Base-by-base conservation (phyloP, 768 basidiomycete species). In the Lentinus tigrinus region DNA sequence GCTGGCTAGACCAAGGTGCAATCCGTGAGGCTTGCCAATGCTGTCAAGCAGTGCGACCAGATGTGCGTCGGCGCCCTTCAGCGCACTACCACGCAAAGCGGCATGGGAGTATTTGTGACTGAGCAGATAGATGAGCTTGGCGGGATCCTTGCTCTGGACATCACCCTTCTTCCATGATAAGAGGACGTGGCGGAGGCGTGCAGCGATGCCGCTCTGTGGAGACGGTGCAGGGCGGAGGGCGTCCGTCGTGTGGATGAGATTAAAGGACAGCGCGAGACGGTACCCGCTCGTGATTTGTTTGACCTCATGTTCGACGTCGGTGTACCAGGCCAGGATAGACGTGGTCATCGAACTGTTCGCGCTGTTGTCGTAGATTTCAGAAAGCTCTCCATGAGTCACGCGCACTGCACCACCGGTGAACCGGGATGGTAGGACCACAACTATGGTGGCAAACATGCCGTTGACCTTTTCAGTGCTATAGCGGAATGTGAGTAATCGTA, bases 401-500 rank as follows among this genome's bases (percentile, higher is more conserved):
- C 75, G 75, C 4, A 79, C 75, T 52, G 76, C 66, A 4, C 81
- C 82, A 7, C 82, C 82, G 1, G 70, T 71, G 60, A 78, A 81
- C 7, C 50, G 60, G 0, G 81, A 81, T 4, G 81, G 81, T 3
- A 83, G 72, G 6, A 81, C 61, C 26, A 83, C 66, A 44, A 82
- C 69, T 23, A 81, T 66, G 0, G 81, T 80, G 10, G 81, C 82
- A 58, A 84, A 82, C 78, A 81, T 81, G 1, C 77, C 79, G 27
- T 73, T 57, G 1, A 70, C 69, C 63, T 81, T 80, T 52, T 78
- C 78, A 2, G 79, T 81, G 54, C 80, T 81, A 44, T 44, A 24
- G 2, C 2, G 40, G 31, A 58, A 26, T 7, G n/a, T 57, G 11
- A 49, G n/a, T 16, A 13, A 4, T 1, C 3, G 36, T 43, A 11